Evolutionary conservation across 371 early-diverging fungal species (phyloP).

Genomic region (Syncephalastrum monosporum): DNA sequence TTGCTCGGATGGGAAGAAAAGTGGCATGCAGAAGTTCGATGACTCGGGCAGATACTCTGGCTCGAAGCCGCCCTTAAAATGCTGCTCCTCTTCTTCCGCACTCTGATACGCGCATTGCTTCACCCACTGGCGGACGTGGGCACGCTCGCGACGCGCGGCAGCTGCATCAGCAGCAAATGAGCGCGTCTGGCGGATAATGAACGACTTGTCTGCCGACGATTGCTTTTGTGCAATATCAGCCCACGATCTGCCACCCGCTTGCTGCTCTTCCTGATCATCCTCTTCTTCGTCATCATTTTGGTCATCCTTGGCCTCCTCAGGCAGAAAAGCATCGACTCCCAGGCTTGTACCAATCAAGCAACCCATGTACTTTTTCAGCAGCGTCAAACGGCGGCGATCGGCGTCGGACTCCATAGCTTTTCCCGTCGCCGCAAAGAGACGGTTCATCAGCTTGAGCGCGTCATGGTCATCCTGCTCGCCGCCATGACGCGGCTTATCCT

Average conservation of each 20-base stretch:
- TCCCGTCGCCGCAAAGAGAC: conserved; percentile 37
- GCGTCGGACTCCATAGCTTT: conserved; percentile 39
- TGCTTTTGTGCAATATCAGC: conserved; percentile 27
- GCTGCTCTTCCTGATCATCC: conserved; percentile 11
- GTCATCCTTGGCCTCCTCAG: conserved; percentile 15
- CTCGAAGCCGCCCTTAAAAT: conserved; percentile 15
- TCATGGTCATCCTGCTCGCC: conserved; percentile 6
- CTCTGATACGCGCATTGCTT: conserved; percentile 5
- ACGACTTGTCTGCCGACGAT: conserved; percentile 2
- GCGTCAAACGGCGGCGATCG: conserved; percentile 36
- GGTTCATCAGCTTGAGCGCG: conserved; percentile 20
- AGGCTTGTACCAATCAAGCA: conserved; percentile 18
- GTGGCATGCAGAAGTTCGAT: conserved; percentile 46
- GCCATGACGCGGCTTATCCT: conserved; percentile 13
- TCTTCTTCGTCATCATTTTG: conserved; percentile 16
- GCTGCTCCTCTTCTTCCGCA: conserved; percentile 10
- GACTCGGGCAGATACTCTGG: conserved; percentile 12
- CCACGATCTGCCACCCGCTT: conserved; percentile 19
- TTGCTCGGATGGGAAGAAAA: conserved; percentile 48
- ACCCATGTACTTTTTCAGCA: conserved; percentile 12
- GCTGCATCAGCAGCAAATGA: conserved; percentile 12
- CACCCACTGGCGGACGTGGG: conserved; percentile 11
- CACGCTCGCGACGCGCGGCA: conserved; percentile 17
- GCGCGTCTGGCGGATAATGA: conserved; percentile 9
- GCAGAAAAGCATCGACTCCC: conserved; percentile 15